These are phyloP conservation scores for Pseudogymnoascus sp. DNA, from an alignment of 2,329 filamentous ascomycete species.

Conservation along the genomic window DNA sequence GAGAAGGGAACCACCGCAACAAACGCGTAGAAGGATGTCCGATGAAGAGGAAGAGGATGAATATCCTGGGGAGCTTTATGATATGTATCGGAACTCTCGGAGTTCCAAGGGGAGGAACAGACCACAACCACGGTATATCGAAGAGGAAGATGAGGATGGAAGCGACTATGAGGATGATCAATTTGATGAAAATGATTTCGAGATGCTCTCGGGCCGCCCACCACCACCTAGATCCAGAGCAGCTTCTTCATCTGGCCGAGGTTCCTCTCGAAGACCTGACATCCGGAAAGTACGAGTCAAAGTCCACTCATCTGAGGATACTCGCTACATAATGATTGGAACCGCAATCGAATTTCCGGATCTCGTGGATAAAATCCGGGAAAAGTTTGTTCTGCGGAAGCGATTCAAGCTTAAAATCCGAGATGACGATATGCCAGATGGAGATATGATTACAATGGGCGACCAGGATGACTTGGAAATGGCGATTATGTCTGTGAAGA, in stretches of 20 bases:
- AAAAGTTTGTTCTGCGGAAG: conserved; percentile 73
- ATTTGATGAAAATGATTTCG: conserved; percentile 70
- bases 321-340: conserved; percentile 83
- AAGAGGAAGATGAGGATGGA: conserved; percentile 72
- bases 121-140: conserved; percentile 56
- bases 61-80: conserved; percentile 53
- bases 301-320: conserved; percentile 74
- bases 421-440: conserved; percentile 67
- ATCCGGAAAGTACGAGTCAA: conserved; percentile 80
- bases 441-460: conserved; percentile 93
- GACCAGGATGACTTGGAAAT: conserved; percentile 95
- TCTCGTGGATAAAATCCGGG: conserved; percentile 68
- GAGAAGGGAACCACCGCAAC: conserved; percentile 24
- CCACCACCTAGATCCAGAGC: conserved; percentile 34
- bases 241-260: conserved; percentile 35
- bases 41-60: conserved; percentile 45
- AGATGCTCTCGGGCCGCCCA: conserved; percentile 59
- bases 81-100: conserved; percentile 51
- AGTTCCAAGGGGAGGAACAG: conserved; percentile 33
- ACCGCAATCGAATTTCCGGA: conserved; percentile 65
- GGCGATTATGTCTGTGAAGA: conserved; percentile 63
- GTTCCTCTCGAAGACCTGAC: conserved; percentile 53
- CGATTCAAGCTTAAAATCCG: conserved; percentile 83
- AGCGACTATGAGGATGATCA: conserved; percentile 63
- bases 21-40: conserved; percentile 22